Percentiles rank a stretch among this genome's conserved stretches.
Conservation (phyloP, 495 filamentous ascomycete species). For the Pyrenula aspistea region DNA sequence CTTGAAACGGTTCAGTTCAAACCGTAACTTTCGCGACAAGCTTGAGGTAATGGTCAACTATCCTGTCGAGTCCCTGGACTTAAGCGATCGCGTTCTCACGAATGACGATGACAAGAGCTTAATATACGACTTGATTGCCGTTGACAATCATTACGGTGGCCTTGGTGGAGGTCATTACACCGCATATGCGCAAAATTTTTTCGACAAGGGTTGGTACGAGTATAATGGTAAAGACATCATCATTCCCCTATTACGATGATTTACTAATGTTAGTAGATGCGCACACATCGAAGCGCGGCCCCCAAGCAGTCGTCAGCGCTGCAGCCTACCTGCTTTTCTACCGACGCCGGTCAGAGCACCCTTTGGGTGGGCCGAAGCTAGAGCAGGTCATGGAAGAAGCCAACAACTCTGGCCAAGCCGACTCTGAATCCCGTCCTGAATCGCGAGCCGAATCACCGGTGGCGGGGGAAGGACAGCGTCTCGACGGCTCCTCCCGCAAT, state of each 20-base stretch:
- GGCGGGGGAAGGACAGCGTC: constrained; percentile 72
- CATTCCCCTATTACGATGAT: constrained; percentile 2
- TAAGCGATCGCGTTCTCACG: constrained; percentile 64
- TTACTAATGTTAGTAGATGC: constrained; percentile 45
- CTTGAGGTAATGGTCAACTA: constrained; percentile 86
- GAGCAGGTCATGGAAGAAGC: constrained; percentile 53
- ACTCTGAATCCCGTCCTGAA: constrained; percentile 30
- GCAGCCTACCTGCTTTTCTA: constrained; percentile 94
- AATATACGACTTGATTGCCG: constrained; percentile 85
- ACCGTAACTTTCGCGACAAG: constrained; percentile 65
- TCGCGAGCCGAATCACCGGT: constrained; percentile 36
- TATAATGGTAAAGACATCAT: constrained; percentile 65
- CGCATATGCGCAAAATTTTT: constrained; percentile 82
- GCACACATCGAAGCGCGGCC: constrained; percentile 42
- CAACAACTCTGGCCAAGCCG: constrained; percentile 29
- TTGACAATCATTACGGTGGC: constrained; percentile 90
- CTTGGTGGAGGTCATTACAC: constrained; percentile 93
- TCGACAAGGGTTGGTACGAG: constrained; percentile 76
- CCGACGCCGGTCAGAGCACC: constrained; percentile 62
- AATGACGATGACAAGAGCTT: constrained; percentile 65
- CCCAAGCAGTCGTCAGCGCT: constrained; percentile 44
- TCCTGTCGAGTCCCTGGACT: constrained; percentile 75
- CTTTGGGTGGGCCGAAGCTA: constrained; percentile 66
- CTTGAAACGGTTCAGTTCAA: constrained; percentile 84
- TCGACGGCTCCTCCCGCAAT: constrained; percentile 76